These are phyloP conservation scores for Viola pubescens DNA, from an alignment of 441 rosid species.

Conservation along the genomic window DNA sequence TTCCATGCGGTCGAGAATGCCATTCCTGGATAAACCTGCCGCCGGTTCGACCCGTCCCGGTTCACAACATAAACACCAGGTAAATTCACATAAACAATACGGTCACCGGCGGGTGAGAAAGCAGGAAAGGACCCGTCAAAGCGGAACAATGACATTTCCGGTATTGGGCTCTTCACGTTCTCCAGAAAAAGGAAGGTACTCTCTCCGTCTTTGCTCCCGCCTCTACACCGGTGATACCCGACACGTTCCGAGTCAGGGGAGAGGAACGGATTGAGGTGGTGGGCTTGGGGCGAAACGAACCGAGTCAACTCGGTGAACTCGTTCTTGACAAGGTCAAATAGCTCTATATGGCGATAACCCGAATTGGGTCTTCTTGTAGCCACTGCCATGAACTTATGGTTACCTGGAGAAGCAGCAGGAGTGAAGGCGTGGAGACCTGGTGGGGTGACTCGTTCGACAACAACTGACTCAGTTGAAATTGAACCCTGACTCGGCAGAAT, in stretches of 20 bases:
- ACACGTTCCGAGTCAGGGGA: slow-evolving; percentile 61
- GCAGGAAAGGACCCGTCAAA: slow-evolving; percentile 80
- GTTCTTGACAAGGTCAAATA: slow-evolving; percentile 44
- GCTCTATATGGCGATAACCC: slow-evolving; percentile 67
- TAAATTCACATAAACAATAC: slow-evolving; percentile 58
- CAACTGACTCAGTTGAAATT: slow-evolving; percentile 37
- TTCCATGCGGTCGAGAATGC: slow-evolving; percentile 79
- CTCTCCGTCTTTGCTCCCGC: slow-evolving; percentile 28
- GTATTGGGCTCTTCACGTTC: slow-evolving; percentile 43
- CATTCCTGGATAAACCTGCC: slow-evolving; percentile 34
- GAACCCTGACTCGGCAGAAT: slow-evolving; percentile 28
- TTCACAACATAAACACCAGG: slow-evolving; percentile 83
- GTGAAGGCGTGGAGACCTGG: slow-evolving; percentile 82
- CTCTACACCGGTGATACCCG: slow-evolving; percentile 78
- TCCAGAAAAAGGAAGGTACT: slow-evolving; percentile 50
- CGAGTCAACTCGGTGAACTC: slow-evolving; percentile 64
- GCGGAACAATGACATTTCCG: slow-evolving; percentile 56
- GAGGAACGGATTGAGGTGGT: slow-evolving; percentile 75
- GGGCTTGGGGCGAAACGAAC: slow-evolving; percentile 49
- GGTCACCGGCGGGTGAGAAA: slow-evolving; percentile 64
- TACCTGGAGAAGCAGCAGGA: slow-evolving; percentile 80
- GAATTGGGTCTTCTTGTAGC: slow-evolving; percentile 57
- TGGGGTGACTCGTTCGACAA: slow-evolving; percentile 58
- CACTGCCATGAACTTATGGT: slow-evolving; percentile 64
- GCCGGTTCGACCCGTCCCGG: slow-evolving; percentile 58